These are phyloP conservation scores for Ceratobasidium theobromae DNA, from an alignment of 1,284 basidiomycete species.

Conservation along the genomic window DNA sequence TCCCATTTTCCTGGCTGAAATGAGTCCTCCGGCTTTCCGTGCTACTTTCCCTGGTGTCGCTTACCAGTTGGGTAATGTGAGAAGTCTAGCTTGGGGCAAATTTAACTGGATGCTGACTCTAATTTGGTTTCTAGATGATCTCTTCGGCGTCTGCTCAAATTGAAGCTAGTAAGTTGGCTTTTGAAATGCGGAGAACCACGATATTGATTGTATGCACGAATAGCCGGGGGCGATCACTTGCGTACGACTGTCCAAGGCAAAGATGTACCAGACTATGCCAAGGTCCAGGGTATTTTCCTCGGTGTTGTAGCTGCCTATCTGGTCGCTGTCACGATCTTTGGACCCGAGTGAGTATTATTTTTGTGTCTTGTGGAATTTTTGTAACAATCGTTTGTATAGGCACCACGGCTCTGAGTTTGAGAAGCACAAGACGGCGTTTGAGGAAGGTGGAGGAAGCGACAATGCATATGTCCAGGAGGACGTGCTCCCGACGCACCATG, in stretches of 20 bases:
- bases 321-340: slow-evolving; percentile 48
- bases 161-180: slow-evolving; percentile 68
- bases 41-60: slow-evolving; percentile 91
- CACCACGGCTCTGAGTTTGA: slow-evolving; percentile 84
- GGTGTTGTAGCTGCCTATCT: slow-evolving; percentile 51
- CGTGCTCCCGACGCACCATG: slow-evolving; percentile 3
- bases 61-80: slow-evolving; percentile 79
- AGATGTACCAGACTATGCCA: slow-evolving; percentile 77
- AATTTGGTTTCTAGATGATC: slow-evolving; percentile 61
- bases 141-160: slow-evolving; percentile 88
- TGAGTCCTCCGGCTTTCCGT: slow-evolving; percentile 89
- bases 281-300: slow-evolving; percentile 83
- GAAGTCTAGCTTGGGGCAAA: slow-evolving; percentile 38
- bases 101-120: slow-evolving; percentile 6
- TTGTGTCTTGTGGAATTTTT: slow-evolving; percentile 31
- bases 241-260: slow-evolving; percentile 54
- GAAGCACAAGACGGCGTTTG: slow-evolving; percentile 74
- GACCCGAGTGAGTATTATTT: slow-evolving; percentile 67
- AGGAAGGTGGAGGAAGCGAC: slow-evolving; percentile 65
- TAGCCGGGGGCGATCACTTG: slow-evolving; percentile 63
- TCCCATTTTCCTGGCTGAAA: slow-evolving; percentile 86
- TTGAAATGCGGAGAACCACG: neutral
- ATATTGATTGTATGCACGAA: slow-evolving; percentile 30
- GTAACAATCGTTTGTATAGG: slow-evolving; percentile 45
- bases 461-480: slow-evolving; percentile 39